phyloP scores from a whole-genome alignment of 495 filamentous ascomycete species.

The Annulohypoxylon stygium region DNA sequence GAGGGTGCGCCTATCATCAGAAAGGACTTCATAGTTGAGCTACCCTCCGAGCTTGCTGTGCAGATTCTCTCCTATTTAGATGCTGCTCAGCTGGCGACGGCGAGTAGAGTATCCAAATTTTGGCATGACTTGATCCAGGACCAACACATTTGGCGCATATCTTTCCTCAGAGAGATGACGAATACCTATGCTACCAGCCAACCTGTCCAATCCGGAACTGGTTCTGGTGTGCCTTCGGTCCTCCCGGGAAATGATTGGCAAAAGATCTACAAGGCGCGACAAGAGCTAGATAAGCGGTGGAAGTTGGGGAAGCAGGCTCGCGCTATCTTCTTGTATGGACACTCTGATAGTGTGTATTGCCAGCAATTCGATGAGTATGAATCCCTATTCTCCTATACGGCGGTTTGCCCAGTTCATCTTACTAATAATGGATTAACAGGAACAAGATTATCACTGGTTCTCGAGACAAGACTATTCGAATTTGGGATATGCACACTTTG shows the following conservation, averaged over 20 bases:
- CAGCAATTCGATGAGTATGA: slow-evolving; percentile 95
- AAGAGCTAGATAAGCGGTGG: slow-evolving; percentile 83
- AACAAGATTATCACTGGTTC: slow-evolving; percentile 97
- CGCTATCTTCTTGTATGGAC: slow-evolving; percentile 89
- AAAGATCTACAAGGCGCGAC: slow-evolving; percentile 80
- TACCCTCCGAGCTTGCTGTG: slow-evolving; percentile 80
- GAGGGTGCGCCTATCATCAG: slow-evolving; percentile 45
- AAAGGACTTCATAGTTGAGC: slow-evolving; percentile 73
- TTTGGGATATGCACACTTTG: slow-evolving; percentile 93
- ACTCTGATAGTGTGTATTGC: slow-evolving; percentile 95
- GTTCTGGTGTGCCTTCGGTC: slow-evolving; percentile 63
- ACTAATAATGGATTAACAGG: slow-evolving; percentile 60
- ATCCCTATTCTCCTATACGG: slow-evolving; percentile 24
- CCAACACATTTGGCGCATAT: slow-evolving; percentile 80
- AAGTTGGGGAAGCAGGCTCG: slow-evolving; percentile 75
- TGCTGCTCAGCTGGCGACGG: slow-evolving; percentile 70
- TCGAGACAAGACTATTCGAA: slow-evolving; percentile 90
- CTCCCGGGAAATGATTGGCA: slow-evolving; percentile 79
- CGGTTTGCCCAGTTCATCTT: neutral
- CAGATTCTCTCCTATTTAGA: slow-evolving; percentile 81
- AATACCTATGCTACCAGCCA: slow-evolving; percentile 65
- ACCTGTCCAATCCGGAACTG: slow-evolving; percentile 59
- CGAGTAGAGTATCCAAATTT: slow-evolving; percentile 70
- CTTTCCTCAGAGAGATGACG: slow-evolving; percentile 77
- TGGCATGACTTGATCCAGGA: slow-evolving; percentile 75